Conservation (phyloP, 331 rosid species). For the Malus hybrid region DNA sequence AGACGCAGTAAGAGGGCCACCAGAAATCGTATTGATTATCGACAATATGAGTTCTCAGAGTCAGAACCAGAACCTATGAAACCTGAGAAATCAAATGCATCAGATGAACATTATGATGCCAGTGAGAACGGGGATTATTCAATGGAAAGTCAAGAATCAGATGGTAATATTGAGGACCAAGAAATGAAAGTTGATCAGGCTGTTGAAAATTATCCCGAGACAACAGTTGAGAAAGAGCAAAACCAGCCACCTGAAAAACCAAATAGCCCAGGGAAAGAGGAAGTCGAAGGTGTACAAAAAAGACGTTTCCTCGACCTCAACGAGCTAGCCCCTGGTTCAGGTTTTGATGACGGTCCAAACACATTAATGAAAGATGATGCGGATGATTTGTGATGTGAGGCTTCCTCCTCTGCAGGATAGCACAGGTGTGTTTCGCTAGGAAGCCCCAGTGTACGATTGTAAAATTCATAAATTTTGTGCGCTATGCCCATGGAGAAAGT, state of each 20-base stretch:
- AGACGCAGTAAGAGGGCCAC: slow-evolving; percentile 97
- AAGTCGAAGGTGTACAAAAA: slow-evolving; percentile 55
- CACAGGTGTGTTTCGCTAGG: slow-evolving; percentile 26
- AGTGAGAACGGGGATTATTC: slow-evolving; percentile 70
- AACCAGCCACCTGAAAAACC: slow-evolving; percentile 55
- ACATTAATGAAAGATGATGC: slow-evolving; percentile 62
- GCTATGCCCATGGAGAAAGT: slow-evolving; percentile 41
- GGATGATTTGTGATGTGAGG: slow-evolving; percentile 45
- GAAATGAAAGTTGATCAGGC: slow-evolving; percentile 60
- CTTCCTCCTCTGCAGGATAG: slow-evolving; percentile 30
- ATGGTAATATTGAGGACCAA: slow-evolving; percentile 43
- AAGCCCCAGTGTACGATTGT: slow-evolving; percentile 55
- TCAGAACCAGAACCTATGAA: slow-evolving; percentile 70
- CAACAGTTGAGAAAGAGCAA: slow-evolving; percentile 40
- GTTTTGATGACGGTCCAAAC: slow-evolving; percentile 79
- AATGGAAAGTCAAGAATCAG: slow-evolving; percentile 73
- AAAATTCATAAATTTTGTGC: slow-evolving; percentile 68
- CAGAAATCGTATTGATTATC: slow-evolving; percentile 67
- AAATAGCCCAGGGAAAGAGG: slow-evolving; percentile 65
- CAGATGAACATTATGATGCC: slow-evolving; percentile 36
- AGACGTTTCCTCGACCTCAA: slow-evolving; percentile 90
- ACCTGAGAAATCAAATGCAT: slow-evolving; percentile 51
- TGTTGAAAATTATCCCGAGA: slow-evolving; percentile 35
- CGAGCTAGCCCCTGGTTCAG: slow-evolving; percentile 89
- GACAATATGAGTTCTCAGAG: slow-evolving; percentile 70